A percentile compares a stretch with the other conserved stretches of the same genome.
These are phyloP conservation scores for Austroboletus festivus DNA, from an alignment of 768 basidiomycete species.

Conservation along the genomic window DNA sequence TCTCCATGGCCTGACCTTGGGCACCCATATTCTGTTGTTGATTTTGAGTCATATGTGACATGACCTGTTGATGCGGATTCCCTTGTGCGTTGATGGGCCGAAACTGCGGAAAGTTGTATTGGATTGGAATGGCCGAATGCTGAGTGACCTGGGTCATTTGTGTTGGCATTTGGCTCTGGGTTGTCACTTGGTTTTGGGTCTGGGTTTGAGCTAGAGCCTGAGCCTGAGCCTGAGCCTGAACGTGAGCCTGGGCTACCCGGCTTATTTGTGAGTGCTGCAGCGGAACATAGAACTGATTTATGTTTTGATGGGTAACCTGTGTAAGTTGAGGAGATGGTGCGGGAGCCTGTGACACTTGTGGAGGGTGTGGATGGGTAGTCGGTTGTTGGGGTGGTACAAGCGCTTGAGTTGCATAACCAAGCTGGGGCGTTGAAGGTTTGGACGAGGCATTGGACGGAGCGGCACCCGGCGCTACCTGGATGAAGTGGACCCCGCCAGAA, in stretches of 20 bases:
- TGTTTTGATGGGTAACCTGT: slow-evolving; percentile 17
- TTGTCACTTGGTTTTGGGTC: slow-evolving; percentile 18
- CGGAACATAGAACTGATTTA: too few relatives aligned
- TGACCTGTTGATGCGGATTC: slow-evolving; percentile 26
- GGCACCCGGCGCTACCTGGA: slow-evolving; percentile 21
- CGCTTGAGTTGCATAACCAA: slow-evolving; percentile 21
- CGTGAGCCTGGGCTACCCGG: slow-evolving; percentile 13
- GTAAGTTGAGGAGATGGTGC: slow-evolving; percentile 17
- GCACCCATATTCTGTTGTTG: slow-evolving; percentile 29
- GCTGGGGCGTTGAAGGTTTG: slow-evolving; percentile 32
- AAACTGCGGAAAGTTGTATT: slow-evolving; percentile 36
- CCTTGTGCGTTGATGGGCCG: slow-evolving; percentile 31
- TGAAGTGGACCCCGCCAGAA: slow-evolving; percentile 23
- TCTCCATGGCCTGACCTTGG: slow-evolving; percentile 24
- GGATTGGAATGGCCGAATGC: slow-evolving; percentile 23
- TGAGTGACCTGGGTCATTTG: slow-evolving; percentile 26
- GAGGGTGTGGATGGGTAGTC: slow-evolving; percentile 22
- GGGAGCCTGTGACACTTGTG: slow-evolving; percentile 23
- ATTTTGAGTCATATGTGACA: slow-evolving; percentile 22
- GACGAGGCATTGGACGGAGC: slow-evolving; percentile 27
- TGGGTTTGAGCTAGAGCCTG: slow-evolving; percentile 8
- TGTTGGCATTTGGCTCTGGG: slow-evolving; percentile 23
- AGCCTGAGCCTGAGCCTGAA: slow-evolving; percentile 24
- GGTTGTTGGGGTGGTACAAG: slow-evolving; percentile 20
- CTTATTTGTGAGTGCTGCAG: too few relatives aligned